phyloP scores from a whole-genome alignment of 2,329 filamentous ascomycete species.

The Claviceps sp. region DNA sequence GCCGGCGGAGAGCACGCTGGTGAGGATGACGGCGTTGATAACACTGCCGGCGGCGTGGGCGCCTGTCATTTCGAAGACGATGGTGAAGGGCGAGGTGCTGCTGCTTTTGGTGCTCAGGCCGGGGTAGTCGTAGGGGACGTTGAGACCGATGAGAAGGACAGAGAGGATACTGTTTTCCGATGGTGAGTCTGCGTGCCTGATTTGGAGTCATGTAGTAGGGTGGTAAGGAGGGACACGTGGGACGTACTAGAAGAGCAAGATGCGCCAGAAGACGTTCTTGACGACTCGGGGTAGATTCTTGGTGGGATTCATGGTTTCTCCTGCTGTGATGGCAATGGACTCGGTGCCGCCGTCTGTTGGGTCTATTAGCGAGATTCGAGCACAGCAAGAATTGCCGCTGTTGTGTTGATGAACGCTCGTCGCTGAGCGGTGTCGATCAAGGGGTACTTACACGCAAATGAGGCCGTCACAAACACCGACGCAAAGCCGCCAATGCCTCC shows the following conservation, averaged over 20 bases:
- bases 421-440: neutral
- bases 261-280: conserved; percentile 53
- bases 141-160: conserved; percentile 36
- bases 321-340: conserved; percentile 51
- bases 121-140: conserved; percentile 40
- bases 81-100: conserved; percentile 31
- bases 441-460: conserved; percentile 38
- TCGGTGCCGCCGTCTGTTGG: conserved; percentile 37
- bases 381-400: no score
- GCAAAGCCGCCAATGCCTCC: conserved; percentile 52
- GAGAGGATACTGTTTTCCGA: conserved; percentile 19
- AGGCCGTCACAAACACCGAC: conserved; percentile 39
- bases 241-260: conserved; percentile 35
- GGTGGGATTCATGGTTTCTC: conserved; percentile 50
- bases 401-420: no score
- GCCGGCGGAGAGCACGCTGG: conserved; percentile 23
- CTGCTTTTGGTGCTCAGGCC: conserved; percentile 18
- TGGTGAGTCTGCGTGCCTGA: neutral
- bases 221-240: neutral
- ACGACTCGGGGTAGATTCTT: conserved; percentile 48
- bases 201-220: neutral
- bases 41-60: conserved; percentile 36
- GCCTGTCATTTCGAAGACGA: conserved; percentile 46
- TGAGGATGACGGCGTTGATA: conserved; percentile 44
- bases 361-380: no score